Percentiles rank a stretch among this genome's conserved stretches.
phyloP scores from a whole-genome alignment of 768 basidiomycete genomes.

The Suillus subluteus region DNA sequence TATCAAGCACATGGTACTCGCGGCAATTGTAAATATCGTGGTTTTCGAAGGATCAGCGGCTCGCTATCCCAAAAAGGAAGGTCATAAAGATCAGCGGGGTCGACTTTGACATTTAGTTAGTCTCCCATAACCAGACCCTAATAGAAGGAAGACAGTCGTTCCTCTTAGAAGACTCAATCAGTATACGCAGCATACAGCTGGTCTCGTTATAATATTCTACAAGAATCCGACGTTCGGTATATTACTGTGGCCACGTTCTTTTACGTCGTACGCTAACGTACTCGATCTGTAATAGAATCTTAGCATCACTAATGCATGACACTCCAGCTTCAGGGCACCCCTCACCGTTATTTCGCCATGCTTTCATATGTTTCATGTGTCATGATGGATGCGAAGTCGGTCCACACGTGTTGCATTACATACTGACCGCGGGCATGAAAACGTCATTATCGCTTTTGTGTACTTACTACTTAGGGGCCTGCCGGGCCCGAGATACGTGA shows the following conservation, averaged over 20 bases:
- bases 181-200: not conserved
- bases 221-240: not conserved
- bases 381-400: not conserved
- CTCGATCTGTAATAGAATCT: not conserved
- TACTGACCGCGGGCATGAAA: not conserved
- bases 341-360: not conserved
- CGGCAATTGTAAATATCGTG: not conserved
- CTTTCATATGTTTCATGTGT: constrained; percentile 4
- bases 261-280: constrained; percentile 4
- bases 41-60: not conserved
- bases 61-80: not conserved
- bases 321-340: not conserved
- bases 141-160: not conserved
- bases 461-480: not conserved
- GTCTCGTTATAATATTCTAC: not conserved
- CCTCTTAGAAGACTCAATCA: not conserved
- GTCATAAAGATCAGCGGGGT: not conserved
- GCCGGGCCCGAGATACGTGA: not conserved
- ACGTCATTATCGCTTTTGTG: not conserved
- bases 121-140: not conserved
- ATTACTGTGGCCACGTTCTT: not conserved
- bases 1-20: not conserved
- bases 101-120: not conserved
- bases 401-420: not conserved
- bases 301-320: not conserved